Conservation (phyloP, 371 early-diverging fungal species). For the Rhizopus delemar region DNA sequence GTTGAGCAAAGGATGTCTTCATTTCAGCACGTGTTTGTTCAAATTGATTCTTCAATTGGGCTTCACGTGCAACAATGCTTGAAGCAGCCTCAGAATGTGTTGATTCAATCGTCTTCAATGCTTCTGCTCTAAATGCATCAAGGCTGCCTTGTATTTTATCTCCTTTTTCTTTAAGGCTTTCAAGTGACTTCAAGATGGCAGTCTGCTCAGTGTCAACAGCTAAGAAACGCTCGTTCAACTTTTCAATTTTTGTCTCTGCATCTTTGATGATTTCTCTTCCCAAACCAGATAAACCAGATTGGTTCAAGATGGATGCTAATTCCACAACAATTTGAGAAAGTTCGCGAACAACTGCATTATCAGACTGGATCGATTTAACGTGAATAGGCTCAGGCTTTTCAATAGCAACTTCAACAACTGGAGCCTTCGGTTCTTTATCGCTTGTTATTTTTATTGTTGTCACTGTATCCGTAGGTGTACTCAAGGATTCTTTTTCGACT, state of each 20-base stretch:
- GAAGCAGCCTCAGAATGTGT: constrained; percentile 17
- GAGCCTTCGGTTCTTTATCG: constrained; percentile 16
- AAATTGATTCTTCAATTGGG: constrained; percentile 42
- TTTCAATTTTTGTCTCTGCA: constrained; percentile 26
- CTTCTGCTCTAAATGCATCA: constrained; percentile 22
- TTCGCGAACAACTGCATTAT: constrained; percentile 23
- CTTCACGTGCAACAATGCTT: constrained; percentile 30
- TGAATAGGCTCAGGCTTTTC: constrained; percentile 27
- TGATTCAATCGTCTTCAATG: constrained; percentile 14
- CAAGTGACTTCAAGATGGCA: constrained; percentile 22
- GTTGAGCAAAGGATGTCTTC: constrained; percentile 27
- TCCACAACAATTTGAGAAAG: constrained; percentile 29
- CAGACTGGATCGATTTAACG: constrained; percentile 15
- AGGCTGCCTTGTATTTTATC: constrained; percentile 24
- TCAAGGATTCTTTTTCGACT: constrained; percentile 7
- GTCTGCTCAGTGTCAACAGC: constrained; percentile 20
- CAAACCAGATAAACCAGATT: constrained; percentile 33
- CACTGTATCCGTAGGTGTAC: constrained; percentile 14
- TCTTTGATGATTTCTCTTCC: constrained; percentile 29
- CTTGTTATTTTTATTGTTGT: constrained; percentile 10
- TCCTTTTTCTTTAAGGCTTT: constrained; percentile 14
- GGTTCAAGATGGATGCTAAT: constrained; percentile 32
- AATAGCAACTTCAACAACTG: constrained; percentile 23
- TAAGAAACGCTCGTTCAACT: constrained; percentile 15
- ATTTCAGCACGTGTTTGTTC: constrained; percentile 38